A percentile compares a stretch with the other conserved stretches of the same genome.
Conservation (phyloP, 768 basidiomycete genomes). For the Russula compacta region DNA sequence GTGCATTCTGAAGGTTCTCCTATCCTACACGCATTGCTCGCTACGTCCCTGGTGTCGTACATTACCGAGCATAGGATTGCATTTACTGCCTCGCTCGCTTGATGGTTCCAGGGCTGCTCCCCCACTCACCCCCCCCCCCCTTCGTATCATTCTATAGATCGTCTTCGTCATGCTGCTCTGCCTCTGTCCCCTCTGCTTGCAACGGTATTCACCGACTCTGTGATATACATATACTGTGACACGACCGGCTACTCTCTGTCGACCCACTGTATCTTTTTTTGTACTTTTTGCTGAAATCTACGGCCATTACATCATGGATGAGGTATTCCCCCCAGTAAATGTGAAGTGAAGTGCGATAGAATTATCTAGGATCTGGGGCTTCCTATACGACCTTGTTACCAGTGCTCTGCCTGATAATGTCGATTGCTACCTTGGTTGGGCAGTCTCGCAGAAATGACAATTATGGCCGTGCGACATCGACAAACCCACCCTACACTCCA, state of each 20-base stretch:
- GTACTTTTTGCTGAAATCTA: not conserved
- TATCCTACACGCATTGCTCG: not conserved
- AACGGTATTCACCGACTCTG: conserved; percentile 16
- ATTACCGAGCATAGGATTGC: not conserved
- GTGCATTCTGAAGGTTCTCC: not conserved
- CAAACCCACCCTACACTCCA: not conserved
- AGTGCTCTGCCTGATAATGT: not conserved
- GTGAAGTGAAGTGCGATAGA: not conserved
- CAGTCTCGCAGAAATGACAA: not conserved
- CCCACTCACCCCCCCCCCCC: not conserved
- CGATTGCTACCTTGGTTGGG: not conserved
- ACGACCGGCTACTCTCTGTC: conserved; percentile 1
- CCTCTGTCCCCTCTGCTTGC: not conserved
- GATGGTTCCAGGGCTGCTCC: not conserved
- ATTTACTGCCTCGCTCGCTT: not conserved
- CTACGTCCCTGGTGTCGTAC: not conserved
- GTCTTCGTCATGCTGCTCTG: not conserved
- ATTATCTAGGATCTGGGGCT: not conserved
- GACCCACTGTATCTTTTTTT: conserved; percentile 11
- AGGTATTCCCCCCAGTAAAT: not conserved
- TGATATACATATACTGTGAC: conserved; percentile 17
- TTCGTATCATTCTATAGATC: conserved; percentile 2
- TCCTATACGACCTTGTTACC: not conserved
- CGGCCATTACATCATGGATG: not conserved
- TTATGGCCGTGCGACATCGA: not conserved